Conservation (phyloP, 2,329 filamentous ascomycete species). For the Penicillium polonicum region DNA sequence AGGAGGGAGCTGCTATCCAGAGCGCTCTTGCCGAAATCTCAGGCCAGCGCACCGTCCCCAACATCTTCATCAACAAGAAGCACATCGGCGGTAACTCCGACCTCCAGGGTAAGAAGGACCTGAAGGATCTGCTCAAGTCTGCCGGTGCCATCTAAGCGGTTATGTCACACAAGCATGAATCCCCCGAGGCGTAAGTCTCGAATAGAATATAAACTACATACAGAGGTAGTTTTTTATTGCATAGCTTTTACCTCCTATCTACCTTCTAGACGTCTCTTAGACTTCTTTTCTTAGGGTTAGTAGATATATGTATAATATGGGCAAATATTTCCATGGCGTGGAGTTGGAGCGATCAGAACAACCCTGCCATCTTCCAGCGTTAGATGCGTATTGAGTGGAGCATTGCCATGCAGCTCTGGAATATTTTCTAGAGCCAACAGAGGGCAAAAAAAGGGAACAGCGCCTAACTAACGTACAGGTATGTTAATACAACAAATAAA, state of each 20-base stretch:
- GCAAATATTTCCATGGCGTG: background rate
- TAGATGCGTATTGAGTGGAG: constrained; percentile 9
- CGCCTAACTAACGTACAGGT: constrained; percentile 8
- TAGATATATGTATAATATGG: background rate
- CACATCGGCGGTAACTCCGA: constrained; percentile 98
- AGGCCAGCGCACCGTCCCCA: constrained; percentile 85
- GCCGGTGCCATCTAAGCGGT: constrained; percentile 59
- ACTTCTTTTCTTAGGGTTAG: background rate
- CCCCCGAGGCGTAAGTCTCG: too few species aligned
- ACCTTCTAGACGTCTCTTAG: background rate
- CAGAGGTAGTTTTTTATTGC: background rate
- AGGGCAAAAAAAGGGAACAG: background rate
- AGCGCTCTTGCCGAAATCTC: constrained; percentile 76
- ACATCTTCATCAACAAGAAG: constrained; percentile 86
- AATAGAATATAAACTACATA: background rate
- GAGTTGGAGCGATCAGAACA: background rate
- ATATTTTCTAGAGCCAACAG: background rate
- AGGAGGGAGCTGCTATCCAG: constrained; percentile 81
- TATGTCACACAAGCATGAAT: background rate
- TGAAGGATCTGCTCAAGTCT: constrained; percentile 63
- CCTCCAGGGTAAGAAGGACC: constrained; percentile 63
- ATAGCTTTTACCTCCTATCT: background rate
- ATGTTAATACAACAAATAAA: background rate
- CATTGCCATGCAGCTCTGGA: background rate
- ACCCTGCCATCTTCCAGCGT: background rate